Base-by-base conservation (phyloP, 305 asterid species). In the Petunia hybrid region DNA sequence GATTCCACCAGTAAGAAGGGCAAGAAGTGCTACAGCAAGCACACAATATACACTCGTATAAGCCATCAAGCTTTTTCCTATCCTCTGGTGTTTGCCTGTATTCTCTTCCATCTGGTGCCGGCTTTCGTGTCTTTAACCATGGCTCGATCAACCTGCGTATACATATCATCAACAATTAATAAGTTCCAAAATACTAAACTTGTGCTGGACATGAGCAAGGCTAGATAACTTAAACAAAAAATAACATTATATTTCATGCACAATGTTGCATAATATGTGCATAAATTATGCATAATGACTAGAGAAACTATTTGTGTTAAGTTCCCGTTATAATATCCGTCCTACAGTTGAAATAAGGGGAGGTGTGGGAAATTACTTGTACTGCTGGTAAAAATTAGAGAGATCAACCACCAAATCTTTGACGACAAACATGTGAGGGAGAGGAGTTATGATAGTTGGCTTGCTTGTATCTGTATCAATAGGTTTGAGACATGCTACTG, bases 1-100 rank as follows among this genome's bases (percentile, higher is more conserved):
- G 95, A 80, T 91, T 90, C 97, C 98, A 93, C 98, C 97, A 93
- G 77, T 93, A 93, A 6, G 95, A 90, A 8, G 97, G 98, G 88
- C 97, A 91, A 0, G 93, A 91, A 41, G 98, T 80, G 51, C 83
- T 87, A 78, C 95, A 90, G 35, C 93, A 93, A 81, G 97, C 94
- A 79, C 98, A 91, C 3, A 93, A 83, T 82, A 91, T 92, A 86
- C 95, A 92, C 84, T 91, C 95, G 13, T 91, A 90, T 0, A 90
- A 83, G 13, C 94, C 97, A 63, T 93, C 94, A 3, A 92, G 80
- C 59, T 91, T 90, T 83, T 85, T 86, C 81, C 98, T 91, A 68
- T 92, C 95, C 0, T 5, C 81, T 1, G 84, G 83, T 1, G 80
- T 88, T 77, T 93, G 92, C 84, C 87, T 81, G 69, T 88, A 83